Base-by-base conservation (phyloP, 306 rosid species). In the Quercus agrifolia region DNA sequence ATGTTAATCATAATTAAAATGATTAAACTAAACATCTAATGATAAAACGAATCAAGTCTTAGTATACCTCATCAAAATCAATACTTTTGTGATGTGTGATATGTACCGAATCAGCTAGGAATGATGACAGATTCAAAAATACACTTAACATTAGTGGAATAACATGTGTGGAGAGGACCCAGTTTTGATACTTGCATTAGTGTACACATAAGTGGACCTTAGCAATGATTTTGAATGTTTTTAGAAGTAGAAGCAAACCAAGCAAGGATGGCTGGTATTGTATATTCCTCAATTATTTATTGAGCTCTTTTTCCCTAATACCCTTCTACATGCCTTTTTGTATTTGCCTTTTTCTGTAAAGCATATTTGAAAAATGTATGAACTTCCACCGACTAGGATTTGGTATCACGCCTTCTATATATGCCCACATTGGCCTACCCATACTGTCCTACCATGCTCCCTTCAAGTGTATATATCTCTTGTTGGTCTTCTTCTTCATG, bases 161-260 rank as follows among this genome's bases (percentile, higher is more conserved):
- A 57, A 75, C 88, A 87, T 89, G 93, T 89, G 89, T 74, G 56
- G 68, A 51, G 74, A 75, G 86, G 84, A 8, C 89, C 90, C 88
- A 86, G 79, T 69, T 52, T 72, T 73, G 80, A 79, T 79, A 66
- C 79, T 75, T 70, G 71, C 69, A 78, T 85, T 5, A 83, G 77
- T 76, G 46, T 67, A 79, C 56, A 54, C 49, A 59, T 71, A 62
- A 28, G 77, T 81, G 91, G 96, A 77, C 90, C 90, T 75, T 41
- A 59, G 80, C 58, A 80, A 89, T 91, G 85, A 91, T 89, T 79
- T 76, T 71, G 68, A 70, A 76, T 85, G 90, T 82, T 79, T 70
- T 81, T 74, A 80, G 75, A 30, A 79, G 82, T 79, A 73, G 84
- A 81, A 88, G 90, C 85, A 91, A 83, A 82, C 81, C 82, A 87